phyloP scores from a whole-genome alignment of 257 asterid genomes.

The Primulina huaijiensis region DNA sequence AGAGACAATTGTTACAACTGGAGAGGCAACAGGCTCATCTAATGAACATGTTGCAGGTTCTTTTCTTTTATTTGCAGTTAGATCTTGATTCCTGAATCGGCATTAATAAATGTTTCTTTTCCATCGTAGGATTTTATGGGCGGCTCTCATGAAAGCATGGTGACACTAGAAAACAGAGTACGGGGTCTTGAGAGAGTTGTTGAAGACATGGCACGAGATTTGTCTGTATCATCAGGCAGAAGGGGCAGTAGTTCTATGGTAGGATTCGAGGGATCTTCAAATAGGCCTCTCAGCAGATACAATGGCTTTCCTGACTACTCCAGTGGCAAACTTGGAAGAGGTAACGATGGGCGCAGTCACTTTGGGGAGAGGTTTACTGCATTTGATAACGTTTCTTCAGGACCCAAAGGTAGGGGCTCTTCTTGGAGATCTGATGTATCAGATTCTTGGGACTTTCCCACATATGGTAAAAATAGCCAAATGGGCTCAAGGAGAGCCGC shows the following conservation, averaged over 20 bases:
- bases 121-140: slow-evolving; percentile 88
- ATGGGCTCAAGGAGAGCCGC: slow-evolving; percentile 61
- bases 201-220: slow-evolving; percentile 93
- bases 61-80: slow-evolving; percentile 19
- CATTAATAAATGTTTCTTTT: slow-evolving; percentile 26
- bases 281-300: slow-evolving; percentile 62
- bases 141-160: slow-evolving; percentile 94
- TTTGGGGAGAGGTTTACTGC: slow-evolving; percentile 67
- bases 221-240: slow-evolving; percentile 78
- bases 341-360: slow-evolving; percentile 52
- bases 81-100: slow-evolving; percentile 19
- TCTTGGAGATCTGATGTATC: slow-evolving; percentile 73
- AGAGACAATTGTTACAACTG: slow-evolving; percentile 76
- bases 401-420: slow-evolving; percentile 59
- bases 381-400: slow-evolving; percentile 54
- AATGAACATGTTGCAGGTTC: slow-evolving; percentile 93
- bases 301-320: slow-evolving; percentile 78
- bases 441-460: slow-evolving; percentile 62
- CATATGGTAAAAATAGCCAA: slow-evolving; percentile 64
- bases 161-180: slow-evolving; percentile 89
- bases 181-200: slow-evolving; percentile 96
- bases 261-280: slow-evolving; percentile 71
- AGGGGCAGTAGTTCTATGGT: slow-evolving; percentile 51
- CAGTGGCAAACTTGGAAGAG: slow-evolving; percentile 65
- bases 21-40: slow-evolving; percentile 94